Base-by-base conservation (phyloP, 1,139 yeast genomes). In the Pichia sp. region DNA sequence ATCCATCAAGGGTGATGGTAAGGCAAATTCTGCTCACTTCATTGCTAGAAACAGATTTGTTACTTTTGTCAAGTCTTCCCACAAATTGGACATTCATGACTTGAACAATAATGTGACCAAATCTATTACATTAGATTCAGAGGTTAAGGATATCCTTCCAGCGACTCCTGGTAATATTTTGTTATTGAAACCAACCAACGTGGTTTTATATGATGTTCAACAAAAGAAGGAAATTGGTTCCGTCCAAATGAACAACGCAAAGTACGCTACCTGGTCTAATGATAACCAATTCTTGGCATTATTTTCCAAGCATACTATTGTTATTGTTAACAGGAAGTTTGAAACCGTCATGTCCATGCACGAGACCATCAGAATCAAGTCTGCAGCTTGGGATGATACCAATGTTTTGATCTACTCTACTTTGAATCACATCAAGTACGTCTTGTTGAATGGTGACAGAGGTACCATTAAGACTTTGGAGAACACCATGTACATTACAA, bases 331-430 rank as follows among this genome's bases (percentile, higher is more conserved):
- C 52, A 82, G 76, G 58, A 79, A 77, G 47, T 71, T 91, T 52
- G 87, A 86, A 56, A 65, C 79, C 45, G 69, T 87, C 29, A 80
- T 91, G 36, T 79, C 94, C 5, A 72, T 88, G 74, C 97, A 88
- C 58, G 99, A 93, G 64, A 91, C 98, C 5, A 91, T 93, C 50
- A 74, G 98, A 60, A 86, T 93, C 54, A 93, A 93, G 67, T 81
- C 94, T 64, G 97, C 96, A 33, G 87, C 95, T 11, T 93, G 97
- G 97, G 98, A 91, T 59, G 96, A 87, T 51, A 69, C 85, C 32
- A 93, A 93, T 32, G 94, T 93, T 27, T 71, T 93, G 58, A 71
- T 93, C 49, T 93, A 88, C 62, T 82, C 96, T 19, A 93, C 99
- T 17, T 72, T 93, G 58, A 91, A 91, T 63, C 99, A 93, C 59